Conservation (phyloP, 805 yeast species). For the Cyberlindnera sargentensis region DNA sequence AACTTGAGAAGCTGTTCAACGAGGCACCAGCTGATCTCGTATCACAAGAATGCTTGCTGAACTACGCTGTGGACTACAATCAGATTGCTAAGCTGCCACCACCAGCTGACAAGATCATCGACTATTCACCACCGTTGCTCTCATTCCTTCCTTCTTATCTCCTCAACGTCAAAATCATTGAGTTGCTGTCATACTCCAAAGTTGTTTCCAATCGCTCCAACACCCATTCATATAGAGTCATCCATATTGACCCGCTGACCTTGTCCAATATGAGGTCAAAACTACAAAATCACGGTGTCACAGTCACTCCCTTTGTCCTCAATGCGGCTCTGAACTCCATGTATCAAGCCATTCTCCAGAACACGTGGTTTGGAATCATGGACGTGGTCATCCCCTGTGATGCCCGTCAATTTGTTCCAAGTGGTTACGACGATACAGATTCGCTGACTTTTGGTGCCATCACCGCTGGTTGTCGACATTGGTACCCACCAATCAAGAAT, state of each 20-base stretch:
- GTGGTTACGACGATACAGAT: constrained; percentile 3
- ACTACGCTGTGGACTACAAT: constrained; percentile 8
- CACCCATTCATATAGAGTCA: constrained; percentile 5
- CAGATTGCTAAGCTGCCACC: constrained; percentile 12
- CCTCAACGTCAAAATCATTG: constrained; percentile 4
- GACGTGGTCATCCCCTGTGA: constrained; percentile 17
- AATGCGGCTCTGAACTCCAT: constrained; percentile 16
- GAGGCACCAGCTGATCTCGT: not conserved
- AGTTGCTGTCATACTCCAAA: not conserved
- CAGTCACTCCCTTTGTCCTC: constrained; percentile 16
- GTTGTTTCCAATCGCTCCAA: constrained; percentile 4
- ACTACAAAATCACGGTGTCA: constrained; percentile 3
- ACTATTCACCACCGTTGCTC: constrained; percentile 11
- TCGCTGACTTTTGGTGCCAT: constrained; percentile 14
- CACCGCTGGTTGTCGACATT: constrained; percentile 16
- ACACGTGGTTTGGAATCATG: constrained; percentile 5
- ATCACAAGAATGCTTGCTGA: constrained; percentile 3
- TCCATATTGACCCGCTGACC: constrained; percentile 6
- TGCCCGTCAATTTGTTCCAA: constrained; percentile 12
- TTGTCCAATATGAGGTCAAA: not conserved
- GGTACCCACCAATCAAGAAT: constrained; percentile 3
- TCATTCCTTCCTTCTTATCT: constrained; percentile 8
- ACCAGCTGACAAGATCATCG: constrained; percentile 9
- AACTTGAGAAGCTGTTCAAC: constrained; percentile 7
- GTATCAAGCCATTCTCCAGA: not conserved